Conservation (phyloP, 306 rosid genomes). For the Cicer cuneatum region DNA sequence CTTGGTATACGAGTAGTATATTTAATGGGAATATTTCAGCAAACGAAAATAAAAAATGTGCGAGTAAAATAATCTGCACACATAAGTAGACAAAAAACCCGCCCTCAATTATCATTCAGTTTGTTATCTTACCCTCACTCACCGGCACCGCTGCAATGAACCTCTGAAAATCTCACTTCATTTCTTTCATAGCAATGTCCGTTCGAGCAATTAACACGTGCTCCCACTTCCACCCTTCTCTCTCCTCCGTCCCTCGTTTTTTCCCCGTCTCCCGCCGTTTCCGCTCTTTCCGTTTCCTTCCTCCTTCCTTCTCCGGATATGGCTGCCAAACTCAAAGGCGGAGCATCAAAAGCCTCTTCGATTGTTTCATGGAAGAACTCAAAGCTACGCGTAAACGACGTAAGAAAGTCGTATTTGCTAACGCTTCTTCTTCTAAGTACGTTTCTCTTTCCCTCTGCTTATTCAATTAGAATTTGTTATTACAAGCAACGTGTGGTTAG, state of each 20-base stretch:
- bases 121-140: background rate
- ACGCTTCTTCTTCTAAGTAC: conserved; percentile 61
- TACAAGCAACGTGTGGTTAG: background rate
- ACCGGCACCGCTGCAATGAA: background rate
- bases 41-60: too few relatives aligned
- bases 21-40: too few relatives aligned
- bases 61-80: too few relatives aligned
- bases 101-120: too few relatives aligned
- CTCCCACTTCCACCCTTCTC: conserved; percentile 60
- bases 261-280: conserved; percentile 42
- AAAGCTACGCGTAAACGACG: conserved; percentile 52
- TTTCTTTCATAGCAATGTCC: conserved; percentile 49
- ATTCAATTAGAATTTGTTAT: conserved; percentile 8
- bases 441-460: background rate
- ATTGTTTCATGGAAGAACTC: conserved; percentile 74
- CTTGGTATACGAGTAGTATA: too few relatives aligned
- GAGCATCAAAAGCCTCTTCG: conserved; percentile 65
- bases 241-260: conserved; percentile 58
- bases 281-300: conserved; percentile 32
- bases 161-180: background rate
- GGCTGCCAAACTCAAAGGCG: conserved; percentile 51
- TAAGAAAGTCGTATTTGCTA: conserved; percentile 55
- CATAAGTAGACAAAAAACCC: too few relatives aligned
- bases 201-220: conserved; percentile 70
- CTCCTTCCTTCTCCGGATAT: conserved; percentile 38